Conservation (phyloP, 2,329 filamentous ascomycete genomes). For the Geosmithia putterillii region DNA sequence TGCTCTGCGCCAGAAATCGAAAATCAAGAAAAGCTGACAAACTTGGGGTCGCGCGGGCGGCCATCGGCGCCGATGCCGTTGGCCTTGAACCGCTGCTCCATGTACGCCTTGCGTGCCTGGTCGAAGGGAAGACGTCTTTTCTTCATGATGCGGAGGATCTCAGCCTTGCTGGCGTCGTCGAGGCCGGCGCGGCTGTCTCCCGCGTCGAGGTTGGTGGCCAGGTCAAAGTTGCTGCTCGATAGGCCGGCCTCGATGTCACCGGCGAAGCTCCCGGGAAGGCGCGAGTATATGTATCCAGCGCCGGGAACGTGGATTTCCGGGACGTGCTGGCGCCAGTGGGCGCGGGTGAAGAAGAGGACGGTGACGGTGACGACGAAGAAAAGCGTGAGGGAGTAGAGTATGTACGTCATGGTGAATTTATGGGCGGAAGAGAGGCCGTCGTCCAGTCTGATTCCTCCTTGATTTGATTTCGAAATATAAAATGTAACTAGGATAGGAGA, state of each 20-base stretch:
- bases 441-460: background rate
- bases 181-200: constrained; percentile 72
- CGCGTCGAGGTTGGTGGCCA: constrained; percentile 64
- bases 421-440: background rate
- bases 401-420: constrained; percentile 52
- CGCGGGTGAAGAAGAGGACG: constrained; percentile 68
- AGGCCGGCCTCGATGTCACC: constrained; percentile 83
- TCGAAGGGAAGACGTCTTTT: constrained; percentile 72
- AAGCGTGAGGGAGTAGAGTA: constrained; percentile 69
- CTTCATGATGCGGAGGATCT: constrained; percentile 88
- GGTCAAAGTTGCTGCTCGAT: constrained; percentile 70
- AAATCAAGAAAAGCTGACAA: constrained; percentile 63
- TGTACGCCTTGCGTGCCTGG: constrained; percentile 76
- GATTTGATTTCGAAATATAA: background rate
- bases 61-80: constrained; percentile 86
- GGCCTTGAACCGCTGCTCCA: constrained; percentile 73
- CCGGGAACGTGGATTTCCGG: constrained; percentile 43
- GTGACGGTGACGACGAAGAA: constrained; percentile 60
- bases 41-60: constrained; percentile 80
- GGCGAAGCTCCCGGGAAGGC: constrained; percentile 64
- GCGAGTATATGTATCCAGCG: constrained; percentile 58
- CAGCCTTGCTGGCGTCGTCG: constrained; percentile 66
- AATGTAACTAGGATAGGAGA: background rate
- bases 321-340: constrained; percentile 61
- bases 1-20: background rate